These are phyloP conservation scores for Ceratocystis cacaofunesta DNA, from an alignment of 2,329 filamentous ascomycete species.

Conservation along the genomic window DNA sequence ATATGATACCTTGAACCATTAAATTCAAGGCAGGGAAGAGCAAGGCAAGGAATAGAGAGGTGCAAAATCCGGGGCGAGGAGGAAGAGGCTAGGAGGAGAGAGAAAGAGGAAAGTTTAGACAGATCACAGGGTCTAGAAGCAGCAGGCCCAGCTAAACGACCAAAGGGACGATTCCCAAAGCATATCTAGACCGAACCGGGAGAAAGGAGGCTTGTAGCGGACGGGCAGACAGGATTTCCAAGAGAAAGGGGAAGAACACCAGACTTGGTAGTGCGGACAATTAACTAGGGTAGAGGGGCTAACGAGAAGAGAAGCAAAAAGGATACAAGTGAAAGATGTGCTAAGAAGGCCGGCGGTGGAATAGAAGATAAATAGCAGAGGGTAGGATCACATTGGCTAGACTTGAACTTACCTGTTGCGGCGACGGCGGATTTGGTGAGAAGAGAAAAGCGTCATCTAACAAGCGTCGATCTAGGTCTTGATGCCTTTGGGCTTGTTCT, in stretches of 20 bases:
- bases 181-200: not conserved
- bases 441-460: not conserved
- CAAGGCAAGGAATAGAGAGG: not conserved
- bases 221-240: not conserved
- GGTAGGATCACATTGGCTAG: not conserved
- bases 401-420: not conserved
- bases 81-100: not conserved
- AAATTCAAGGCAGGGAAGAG: not conserved
- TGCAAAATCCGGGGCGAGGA: not conserved
- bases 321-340: not conserved
- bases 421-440: not conserved
- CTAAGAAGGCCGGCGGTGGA: not conserved
- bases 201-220: not conserved
- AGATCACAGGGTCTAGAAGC: conserved; percentile 4
- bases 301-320: not conserved
- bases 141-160: not conserved
- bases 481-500: not conserved
- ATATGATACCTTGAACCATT: not conserved
- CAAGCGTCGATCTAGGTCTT: not conserved
- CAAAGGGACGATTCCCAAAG: not conserved
- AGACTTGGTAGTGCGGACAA: not conserved
- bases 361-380: not conserved
- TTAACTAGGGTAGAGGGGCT: not conserved
- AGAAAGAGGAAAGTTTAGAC: conserved; percentile 4
- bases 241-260: not conserved